Conservation (phyloP, 495 filamentous ascomycete species). For the Hamigera avellanea region DNA sequence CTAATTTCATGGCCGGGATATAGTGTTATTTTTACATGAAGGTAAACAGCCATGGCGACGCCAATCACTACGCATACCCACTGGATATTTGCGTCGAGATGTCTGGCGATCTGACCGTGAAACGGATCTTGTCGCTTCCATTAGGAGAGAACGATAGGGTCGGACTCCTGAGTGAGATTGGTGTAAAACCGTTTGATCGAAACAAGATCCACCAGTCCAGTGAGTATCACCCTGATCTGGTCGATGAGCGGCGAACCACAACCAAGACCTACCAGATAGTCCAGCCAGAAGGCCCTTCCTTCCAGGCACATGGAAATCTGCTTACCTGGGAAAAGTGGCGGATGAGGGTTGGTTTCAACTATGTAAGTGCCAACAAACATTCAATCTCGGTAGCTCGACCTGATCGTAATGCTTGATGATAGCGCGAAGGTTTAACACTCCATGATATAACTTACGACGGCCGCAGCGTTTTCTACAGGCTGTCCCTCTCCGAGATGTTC, state of each 20-base stretch:
- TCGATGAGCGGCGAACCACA: slow-evolving; percentile 36
- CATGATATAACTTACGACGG: slow-evolving; percentile 59
- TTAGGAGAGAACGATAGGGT: slow-evolving; percentile 16
- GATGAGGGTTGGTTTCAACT: slow-evolving; percentile 52
- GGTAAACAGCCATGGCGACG: slow-evolving; percentile 11
- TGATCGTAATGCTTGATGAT: neutral
- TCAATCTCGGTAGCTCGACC: too few relatives aligned
- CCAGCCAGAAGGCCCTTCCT: slow-evolving; percentile 70
- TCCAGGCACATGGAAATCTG: slow-evolving; percentile 34
- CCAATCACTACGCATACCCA: slow-evolving; percentile 69
- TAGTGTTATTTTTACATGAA: slow-evolving; percentile 25
- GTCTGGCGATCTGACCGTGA: slow-evolving; percentile 46
- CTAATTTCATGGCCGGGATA: neutral
- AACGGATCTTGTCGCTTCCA: slow-evolving; percentile 26
- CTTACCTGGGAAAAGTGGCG: slow-evolving; percentile 56
- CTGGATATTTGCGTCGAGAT: slow-evolving; percentile 57
- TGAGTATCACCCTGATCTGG: slow-evolving; percentile 57
- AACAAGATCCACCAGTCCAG: slow-evolving; percentile 36
- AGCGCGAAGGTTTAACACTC: slow-evolving; percentile 49
- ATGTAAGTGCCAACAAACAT: neutral
- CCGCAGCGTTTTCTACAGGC: slow-evolving; percentile 54
- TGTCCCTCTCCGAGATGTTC: slow-evolving; percentile 67
- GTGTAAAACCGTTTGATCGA: slow-evolving; percentile 12
- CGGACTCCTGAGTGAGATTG: neutral
- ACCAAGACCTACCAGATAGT: slow-evolving; percentile 65